Percentiles rank a stretch among this genome's conserved stretches.
These are phyloP conservation scores for Cylindrotheca fusiformis DNA, from an alignment of 108 stramenopile genomes.

Conservation along the genomic window DNA sequence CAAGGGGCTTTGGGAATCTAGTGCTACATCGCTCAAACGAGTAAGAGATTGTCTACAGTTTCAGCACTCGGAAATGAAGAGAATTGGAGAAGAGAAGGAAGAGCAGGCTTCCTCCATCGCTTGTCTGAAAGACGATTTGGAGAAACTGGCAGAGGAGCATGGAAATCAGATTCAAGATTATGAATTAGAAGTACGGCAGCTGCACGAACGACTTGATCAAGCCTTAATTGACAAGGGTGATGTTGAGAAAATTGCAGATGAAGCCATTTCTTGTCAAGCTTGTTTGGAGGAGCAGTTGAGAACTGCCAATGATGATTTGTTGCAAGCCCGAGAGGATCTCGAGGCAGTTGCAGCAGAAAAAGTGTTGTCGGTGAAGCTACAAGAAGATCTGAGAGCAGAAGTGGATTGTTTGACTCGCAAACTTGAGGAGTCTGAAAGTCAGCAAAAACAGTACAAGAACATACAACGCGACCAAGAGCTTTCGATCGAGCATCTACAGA, in stretches of 20 bases:
- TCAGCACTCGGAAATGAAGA: neutral
- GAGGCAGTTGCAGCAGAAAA: neutral
- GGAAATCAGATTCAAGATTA: slow-evolving; percentile 1
- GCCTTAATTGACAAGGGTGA: slow-evolving; percentile 3
- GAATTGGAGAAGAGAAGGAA: slow-evolving; percentile 7
- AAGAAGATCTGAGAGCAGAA: neutral
- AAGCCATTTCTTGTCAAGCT: slow-evolving; percentile 6
- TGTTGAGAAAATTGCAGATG: slow-evolving; percentile 8
- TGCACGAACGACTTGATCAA: slow-evolving; percentile 8
- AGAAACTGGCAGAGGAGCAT: slow-evolving; percentile 6
- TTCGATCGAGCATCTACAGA: neutral
- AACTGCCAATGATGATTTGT: slow-evolving; percentile 9
- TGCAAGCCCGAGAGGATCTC: neutral
- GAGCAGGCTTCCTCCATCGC: slow-evolving; percentile 7
- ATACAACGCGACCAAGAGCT: neutral
- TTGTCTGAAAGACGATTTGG: slow-evolving; percentile 5
- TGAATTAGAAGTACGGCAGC: slow-evolving; percentile 3
- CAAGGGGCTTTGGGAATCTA: slow-evolving; percentile 5
- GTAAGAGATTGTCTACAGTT: slow-evolving; percentile 1
- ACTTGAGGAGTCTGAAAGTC: neutral
- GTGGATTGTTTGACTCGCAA: neutral
- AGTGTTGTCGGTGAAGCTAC: neutral
- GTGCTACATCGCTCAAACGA: slow-evolving; percentile 6
- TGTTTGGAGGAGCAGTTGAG: slow-evolving; percentile 8
- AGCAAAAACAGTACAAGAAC: neutral